phyloP scores from a whole-genome alignment of 495 filamentous ascomycete species.

The Tuber indicum region DNA sequence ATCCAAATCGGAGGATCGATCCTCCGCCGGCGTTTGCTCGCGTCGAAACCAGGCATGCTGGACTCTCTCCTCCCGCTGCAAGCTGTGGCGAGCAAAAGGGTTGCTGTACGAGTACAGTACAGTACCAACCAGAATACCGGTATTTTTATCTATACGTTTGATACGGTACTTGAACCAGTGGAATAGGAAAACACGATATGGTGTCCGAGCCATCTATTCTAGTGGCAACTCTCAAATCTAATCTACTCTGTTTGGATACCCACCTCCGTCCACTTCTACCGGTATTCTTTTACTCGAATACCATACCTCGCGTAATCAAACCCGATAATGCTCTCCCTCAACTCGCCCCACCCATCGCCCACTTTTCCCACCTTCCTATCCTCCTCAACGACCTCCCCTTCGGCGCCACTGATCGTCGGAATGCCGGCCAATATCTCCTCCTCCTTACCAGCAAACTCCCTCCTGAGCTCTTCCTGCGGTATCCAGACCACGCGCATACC shows the following conservation, averaged over 20 bases:
- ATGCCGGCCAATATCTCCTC: constrained; percentile 75
- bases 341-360: constrained; percentile 40
- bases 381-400: constrained; percentile 54
- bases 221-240: neutral
- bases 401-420: neutral
- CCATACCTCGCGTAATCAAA: constrained; percentile 45
- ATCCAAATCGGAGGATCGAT: neutral
- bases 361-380: constrained; percentile 31
- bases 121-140: no score
- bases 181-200: neutral
- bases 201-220: neutral
- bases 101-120: neutral
- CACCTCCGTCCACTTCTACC: constrained; percentile 14
- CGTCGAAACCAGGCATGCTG: neutral
- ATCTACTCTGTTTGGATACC: neutral
- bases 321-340: constrained; percentile 28
- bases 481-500: constrained; percentile 95
- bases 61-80: neutral
- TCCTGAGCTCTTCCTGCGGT: constrained; percentile 72
- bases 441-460: constrained; percentile 69
- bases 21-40: neutral
- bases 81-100: neutral
- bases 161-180: neutral
- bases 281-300: constrained; percentile 26
- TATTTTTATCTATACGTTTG: no score